phyloP scores from a whole-genome alignment of 495 filamentous ascomycete genomes.

The Parathielavia appendiculata region DNA sequence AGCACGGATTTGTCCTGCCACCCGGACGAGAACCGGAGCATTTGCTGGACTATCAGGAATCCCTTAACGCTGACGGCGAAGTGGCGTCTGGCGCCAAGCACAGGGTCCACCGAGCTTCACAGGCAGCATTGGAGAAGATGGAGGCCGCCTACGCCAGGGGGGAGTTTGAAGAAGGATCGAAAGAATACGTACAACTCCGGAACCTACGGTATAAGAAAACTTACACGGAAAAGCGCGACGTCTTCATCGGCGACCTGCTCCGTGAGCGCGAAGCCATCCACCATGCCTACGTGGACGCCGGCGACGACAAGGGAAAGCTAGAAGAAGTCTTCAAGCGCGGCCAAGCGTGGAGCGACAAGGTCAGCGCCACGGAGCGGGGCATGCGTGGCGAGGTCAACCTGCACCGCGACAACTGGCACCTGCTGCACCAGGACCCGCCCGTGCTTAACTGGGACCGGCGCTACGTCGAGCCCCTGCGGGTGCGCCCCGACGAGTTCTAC shows the following conservation, averaged over 20 bases:
- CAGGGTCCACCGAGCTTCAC: constrained; percentile 25
- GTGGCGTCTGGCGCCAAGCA: not conserved
- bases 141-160: constrained; percentile 23
- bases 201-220: constrained; percentile 28
- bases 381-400: constrained; percentile 26
- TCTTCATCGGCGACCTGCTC: constrained; percentile 26
- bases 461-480: constrained; percentile 44
- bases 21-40: constrained; percentile 30
- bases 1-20: constrained; percentile 27
- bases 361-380: constrained; percentile 14
- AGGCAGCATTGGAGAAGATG: constrained; percentile 31
- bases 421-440: constrained; percentile 41
- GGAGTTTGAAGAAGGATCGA: constrained; percentile 24
- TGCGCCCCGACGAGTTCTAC: constrained; percentile 52
- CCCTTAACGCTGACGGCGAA: not conserved
- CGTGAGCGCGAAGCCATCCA: constrained; percentile 20
- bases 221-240: constrained; percentile 17
- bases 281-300: not conserved
- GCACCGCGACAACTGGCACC: constrained; percentile 44
- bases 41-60: constrained; percentile 25
- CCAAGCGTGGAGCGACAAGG: constrained; percentile 5
- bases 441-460: constrained; percentile 61
- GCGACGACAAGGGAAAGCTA: not conserved
- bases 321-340: not conserved
- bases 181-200: constrained; percentile 17